Evolutionary conservation across 345 rosid genomes (phyloP).

Genomic region (Pugionium dolabratum): DNA sequence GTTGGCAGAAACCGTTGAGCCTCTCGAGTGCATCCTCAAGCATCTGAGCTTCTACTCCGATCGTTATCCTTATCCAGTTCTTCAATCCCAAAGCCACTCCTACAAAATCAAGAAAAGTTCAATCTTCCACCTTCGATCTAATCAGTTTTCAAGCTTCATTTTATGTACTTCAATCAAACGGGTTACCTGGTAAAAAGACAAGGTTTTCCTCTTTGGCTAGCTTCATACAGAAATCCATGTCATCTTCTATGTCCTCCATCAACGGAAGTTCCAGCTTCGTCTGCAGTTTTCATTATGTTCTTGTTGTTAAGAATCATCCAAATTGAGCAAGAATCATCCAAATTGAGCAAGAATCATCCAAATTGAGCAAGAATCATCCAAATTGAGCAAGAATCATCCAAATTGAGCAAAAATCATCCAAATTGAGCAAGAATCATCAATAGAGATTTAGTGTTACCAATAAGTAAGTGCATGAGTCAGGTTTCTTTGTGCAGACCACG

Average conservation of each 20-base stretch:
- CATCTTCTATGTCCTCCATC: constrained; percentile 54
- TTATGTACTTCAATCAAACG: background rate
- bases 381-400: background rate
- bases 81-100: constrained; percentile 62
- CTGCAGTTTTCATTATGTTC: constrained; percentile 33
- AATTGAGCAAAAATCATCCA: background rate
- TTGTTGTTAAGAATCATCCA: background rate
- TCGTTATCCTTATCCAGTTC: constrained; percentile 68
- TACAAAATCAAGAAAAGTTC: constrained; percentile 24
- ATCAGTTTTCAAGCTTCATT: background rate
- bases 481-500: constrained; percentile 48
- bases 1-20: constrained; percentile 52
- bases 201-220: constrained; percentile 63
- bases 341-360: constrained; percentile 1
- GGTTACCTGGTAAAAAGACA: constrained; percentile 53
- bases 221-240: constrained; percentile 65
- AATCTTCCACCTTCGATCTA: background rate
- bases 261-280: constrained; percentile 43
- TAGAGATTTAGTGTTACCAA: constrained; percentile 47
- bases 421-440: background rate
- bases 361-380: constrained; percentile 1
- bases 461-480: constrained; percentile 62
- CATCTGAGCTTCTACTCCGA: constrained; percentile 52
- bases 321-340: background rate
- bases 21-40: constrained; percentile 65